Conservation (phyloP, 371 early-diverging fungal genomes). For the Blakeslea trispora region DNA sequence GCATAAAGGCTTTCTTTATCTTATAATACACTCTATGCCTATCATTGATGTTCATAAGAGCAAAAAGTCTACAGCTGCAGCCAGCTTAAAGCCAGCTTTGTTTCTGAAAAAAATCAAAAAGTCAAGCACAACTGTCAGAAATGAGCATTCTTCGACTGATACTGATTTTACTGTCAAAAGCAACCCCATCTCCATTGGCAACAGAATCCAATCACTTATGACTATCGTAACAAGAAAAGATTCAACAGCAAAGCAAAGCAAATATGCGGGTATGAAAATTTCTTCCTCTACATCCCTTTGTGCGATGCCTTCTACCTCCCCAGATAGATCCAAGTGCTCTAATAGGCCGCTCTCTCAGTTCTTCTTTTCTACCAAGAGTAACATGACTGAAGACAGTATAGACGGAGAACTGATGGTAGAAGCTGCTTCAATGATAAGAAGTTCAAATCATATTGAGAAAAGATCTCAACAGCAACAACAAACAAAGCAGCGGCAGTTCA, state of each 20-base stretch:
- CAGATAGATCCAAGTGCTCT: slow-evolving; percentile 7
- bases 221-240: slow-evolving; percentile 17
- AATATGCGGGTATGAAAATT: neutral
- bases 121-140: slow-evolving; percentile 1
- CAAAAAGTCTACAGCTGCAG: neutral
- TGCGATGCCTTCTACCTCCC: no score
- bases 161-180: slow-evolving; percentile 4
- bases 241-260: slow-evolving; percentile 2
- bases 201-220: slow-evolving; percentile 14
- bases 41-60: neutral
- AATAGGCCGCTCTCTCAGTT: slow-evolving; percentile 27
- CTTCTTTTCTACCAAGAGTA: slow-evolving; percentile 17
- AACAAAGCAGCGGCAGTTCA: neutral
- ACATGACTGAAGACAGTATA: neutral
- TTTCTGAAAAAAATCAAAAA: slow-evolving; percentile 11
- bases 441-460: neutral
- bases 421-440: neutral
- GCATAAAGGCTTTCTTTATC: neutral
- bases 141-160: slow-evolving; percentile 4
- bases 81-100: neutral
- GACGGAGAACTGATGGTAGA: no score
- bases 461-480: no score
- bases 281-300: slow-evolving; percentile 2
- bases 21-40: neutral
- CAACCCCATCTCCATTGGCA: slow-evolving; percentile 14